Conservation (phyloP, 805 yeast species). For the Limtongia smithiae region DNA sequence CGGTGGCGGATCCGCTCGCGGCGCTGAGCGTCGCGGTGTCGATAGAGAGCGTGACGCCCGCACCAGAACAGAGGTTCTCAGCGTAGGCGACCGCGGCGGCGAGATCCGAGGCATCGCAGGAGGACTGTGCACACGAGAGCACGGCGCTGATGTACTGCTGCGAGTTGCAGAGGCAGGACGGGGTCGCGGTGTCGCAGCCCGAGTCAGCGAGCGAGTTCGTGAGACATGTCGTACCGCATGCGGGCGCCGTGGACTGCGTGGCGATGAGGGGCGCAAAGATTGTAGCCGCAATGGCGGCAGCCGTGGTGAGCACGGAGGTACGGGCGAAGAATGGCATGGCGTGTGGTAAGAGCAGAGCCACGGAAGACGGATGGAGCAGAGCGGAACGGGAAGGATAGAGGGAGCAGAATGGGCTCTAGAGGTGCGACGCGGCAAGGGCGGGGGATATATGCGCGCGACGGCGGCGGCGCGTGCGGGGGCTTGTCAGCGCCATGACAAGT, state of each 20-base stretch:
- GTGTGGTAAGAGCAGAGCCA: slow-evolving; percentile 6
- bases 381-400: background rate
- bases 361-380: background rate
- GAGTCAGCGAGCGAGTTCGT: slow-evolving; percentile 8
- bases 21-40: slow-evolving; percentile 5
- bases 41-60: slow-evolving; percentile 9
- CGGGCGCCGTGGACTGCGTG: slow-evolving; percentile 2
- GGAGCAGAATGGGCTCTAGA: background rate
- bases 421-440: background rate
- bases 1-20: slow-evolving; percentile 1
- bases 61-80: slow-evolving; percentile 8
- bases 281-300: slow-evolving; percentile 4
- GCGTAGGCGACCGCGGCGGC: slow-evolving; percentile 12
- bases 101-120: slow-evolving; percentile 1
- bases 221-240: slow-evolving; percentile 10
- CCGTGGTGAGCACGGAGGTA: background rate
- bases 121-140: slow-evolving; percentile 10
- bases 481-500: background rate
- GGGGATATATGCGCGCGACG: too few species aligned
- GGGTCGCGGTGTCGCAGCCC: slow-evolving; percentile 9
- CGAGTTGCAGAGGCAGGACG: slow-evolving; percentile 12
- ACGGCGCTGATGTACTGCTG: slow-evolving; percentile 12
- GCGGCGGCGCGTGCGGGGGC: background rate
- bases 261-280: background rate
- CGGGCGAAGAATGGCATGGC: slow-evolving; percentile 2